Evolutionary conservation across 2,329 filamentous ascomycete genomes (phyloP).

Genomic region (Cladosporium sp.): DNA sequence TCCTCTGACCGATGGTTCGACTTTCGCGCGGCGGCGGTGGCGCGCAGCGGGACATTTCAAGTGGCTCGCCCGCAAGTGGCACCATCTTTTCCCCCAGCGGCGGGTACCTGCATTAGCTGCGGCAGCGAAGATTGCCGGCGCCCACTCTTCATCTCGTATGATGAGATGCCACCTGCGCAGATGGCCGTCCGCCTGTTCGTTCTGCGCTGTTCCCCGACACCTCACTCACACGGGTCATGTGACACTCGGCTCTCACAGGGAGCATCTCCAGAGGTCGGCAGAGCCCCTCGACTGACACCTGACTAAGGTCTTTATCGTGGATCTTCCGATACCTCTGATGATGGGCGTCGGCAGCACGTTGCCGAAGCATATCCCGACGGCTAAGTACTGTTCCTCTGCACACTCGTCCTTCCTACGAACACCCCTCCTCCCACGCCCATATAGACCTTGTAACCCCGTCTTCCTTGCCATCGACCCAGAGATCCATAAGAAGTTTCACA

Average conservation of each 20-base stretch:
- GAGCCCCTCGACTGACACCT: no score
- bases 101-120: constrained; percentile 9
- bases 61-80: neutral
- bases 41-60: neutral
- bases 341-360: neutral
- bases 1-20: neutral
- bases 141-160: neutral
- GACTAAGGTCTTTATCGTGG: no score
- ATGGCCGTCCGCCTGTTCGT: neutral
- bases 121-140: neutral
- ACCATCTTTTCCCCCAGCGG: neutral
- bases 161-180: neutral
- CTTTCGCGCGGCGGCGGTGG: neutral
- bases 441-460: neutral
- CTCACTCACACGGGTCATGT: neutral
- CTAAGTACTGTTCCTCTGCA: constrained; percentile 10
- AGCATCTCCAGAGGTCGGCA: no score
- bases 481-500: neutral
- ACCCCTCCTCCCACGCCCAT: neutral
- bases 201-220: no score
- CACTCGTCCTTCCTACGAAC: neutral
- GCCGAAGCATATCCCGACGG: constrained; percentile 12
- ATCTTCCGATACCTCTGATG: no score
- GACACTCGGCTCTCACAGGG: neutral
- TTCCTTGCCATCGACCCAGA: neutral